Evolutionary conservation across 1,284 basidiomycete species (phyloP).

Genomic region (Uromyces viciae-fabae): DNA sequence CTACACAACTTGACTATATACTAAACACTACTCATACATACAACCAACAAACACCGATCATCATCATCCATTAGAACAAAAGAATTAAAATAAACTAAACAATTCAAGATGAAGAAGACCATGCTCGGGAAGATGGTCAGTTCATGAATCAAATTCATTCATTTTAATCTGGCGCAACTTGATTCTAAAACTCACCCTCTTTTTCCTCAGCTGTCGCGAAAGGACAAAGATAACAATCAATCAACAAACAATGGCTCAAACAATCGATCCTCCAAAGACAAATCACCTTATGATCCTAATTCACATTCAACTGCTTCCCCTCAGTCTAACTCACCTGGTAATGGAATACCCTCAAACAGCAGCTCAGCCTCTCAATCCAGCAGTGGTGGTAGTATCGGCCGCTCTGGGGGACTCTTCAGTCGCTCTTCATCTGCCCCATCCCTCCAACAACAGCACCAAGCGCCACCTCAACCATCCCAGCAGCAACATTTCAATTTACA

Average conservation of each 20-base stretch:
- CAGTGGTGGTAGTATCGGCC: not conserved
- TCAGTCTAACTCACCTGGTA: slow-evolving; percentile 18
- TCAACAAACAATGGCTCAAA: not conserved
- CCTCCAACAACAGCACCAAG: slow-evolving; percentile 5
- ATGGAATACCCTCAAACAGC: not conserved
- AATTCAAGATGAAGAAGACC: slow-evolving; percentile 35
- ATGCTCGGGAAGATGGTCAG: slow-evolving; percentile 44
- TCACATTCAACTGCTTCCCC: slow-evolving; percentile 18
- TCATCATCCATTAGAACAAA: too few species aligned
- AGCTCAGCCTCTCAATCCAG: not conserved
- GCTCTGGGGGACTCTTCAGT: slow-evolving; percentile 10
- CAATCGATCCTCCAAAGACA: slow-evolving; percentile 14
- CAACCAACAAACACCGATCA: too few species aligned
- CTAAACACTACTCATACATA: too few species aligned
- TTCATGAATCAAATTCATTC: not conserved
- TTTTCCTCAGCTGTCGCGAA: slow-evolving; percentile 25
- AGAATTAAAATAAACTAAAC: too few species aligned
- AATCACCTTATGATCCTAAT: slow-evolving; percentile 4
- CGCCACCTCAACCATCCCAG: not conserved
- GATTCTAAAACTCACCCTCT: not conserved
- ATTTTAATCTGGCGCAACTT: not conserved
- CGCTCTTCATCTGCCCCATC: slow-evolving; percentile 14
- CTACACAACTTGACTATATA: too few species aligned
- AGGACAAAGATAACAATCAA: slow-evolving; percentile 31
- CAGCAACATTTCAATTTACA: slow-evolving; percentile 5